Conservation (phyloP, 176 grass and related monocot genomes). For the Musa schizocarpa region DNA sequence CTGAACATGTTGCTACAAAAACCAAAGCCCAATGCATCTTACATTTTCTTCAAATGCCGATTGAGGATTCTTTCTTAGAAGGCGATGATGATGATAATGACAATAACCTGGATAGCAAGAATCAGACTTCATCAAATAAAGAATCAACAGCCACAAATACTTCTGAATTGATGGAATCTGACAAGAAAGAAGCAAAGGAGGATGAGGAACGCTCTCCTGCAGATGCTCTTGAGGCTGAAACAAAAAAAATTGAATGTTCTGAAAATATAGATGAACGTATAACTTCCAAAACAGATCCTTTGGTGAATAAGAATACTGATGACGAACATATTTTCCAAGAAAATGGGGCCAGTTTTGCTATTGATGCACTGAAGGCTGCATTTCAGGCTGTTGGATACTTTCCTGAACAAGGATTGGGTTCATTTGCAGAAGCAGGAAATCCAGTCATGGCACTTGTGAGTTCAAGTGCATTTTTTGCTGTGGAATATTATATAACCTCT, state of each 20-base stretch:
- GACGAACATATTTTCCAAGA: conserved; percentile 42
- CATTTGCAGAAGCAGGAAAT: conserved; percentile 87
- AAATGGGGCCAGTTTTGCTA: conserved; percentile 43
- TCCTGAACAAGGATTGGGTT: conserved; percentile 47
- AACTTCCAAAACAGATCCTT: conserved; percentile 37
- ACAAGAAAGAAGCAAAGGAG: conserved; percentile 42
- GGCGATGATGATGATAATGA: conserved; percentile 26
- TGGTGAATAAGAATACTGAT: conserved; percentile 23
- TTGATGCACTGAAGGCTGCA: conserved; percentile 75
- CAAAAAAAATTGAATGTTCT: conserved; percentile 33
- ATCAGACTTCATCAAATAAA: conserved; percentile 36
- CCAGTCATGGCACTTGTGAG: conserved; percentile 94
- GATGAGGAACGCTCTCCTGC: conserved; percentile 16
- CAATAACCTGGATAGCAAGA: conserved; percentile 21
- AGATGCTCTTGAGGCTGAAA: conserved; percentile 43
- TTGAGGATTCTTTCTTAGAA: conserved; percentile 65
- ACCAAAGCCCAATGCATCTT: conserved; percentile 93
- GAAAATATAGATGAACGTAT: conserved; percentile 31
- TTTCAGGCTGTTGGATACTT: conserved; percentile 71
- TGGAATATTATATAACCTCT: background rate
- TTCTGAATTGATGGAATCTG: conserved; percentile 54
- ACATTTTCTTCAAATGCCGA: conserved; percentile 82
- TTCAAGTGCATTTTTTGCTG: background rate
- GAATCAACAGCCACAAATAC: conserved; percentile 25
- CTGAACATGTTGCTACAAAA: conserved; percentile 74